Evolutionary conservation across 306 rosid genomes (phyloP), one percentile per base, ranked within the genome.

Genomic region (Vigna radiata): DNA sequence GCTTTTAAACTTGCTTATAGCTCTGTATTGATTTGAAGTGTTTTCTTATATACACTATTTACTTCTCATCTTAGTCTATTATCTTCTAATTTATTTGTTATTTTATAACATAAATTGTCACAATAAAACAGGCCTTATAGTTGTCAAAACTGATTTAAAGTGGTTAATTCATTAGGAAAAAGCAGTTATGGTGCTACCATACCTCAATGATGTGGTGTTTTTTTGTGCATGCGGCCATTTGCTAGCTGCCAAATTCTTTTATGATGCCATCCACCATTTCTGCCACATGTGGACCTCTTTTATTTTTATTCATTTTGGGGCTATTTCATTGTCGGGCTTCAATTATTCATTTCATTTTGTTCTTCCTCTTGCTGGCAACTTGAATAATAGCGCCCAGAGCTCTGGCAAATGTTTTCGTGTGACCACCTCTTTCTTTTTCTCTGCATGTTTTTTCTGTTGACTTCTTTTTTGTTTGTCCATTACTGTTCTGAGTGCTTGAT

Each of bases 1-100:
- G 13, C 48, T 44, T 25, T 27, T 27, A 39, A 43, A 43, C 33
- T 19, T 39, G 16, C 23, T 41, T 66, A 17, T 19, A 7, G 11
- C 15, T 44, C 49, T 63, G 7, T 36, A 50, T 17, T 66, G 17
- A 39, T 23, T 63, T 39, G 11, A 5, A 50, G 63, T 5, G 52
- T 17, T 19, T 33, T 64, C 46, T 68, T 36, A 37, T 63, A 50
- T 47, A 25, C 72, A 39, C 3, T 48, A 17, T 37, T n/a, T 21
- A 71, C 37, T 41, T 3, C 27, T 56, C 68, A 43, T 29, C 14
- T 71, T 43, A 23, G 23, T 71, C 14, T 79, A 15, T 25, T 46
- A 4, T 79, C 13, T 11, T 10, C 41, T 36, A 27, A 33, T 10
- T 46, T 19, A 46, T 69, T 60, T 49, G 8, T 50, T 21, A 55